Evolutionary conservation across 495 filamentous ascomycete genomes (phyloP).

Genomic region (Apodospora peruviana): DNA sequence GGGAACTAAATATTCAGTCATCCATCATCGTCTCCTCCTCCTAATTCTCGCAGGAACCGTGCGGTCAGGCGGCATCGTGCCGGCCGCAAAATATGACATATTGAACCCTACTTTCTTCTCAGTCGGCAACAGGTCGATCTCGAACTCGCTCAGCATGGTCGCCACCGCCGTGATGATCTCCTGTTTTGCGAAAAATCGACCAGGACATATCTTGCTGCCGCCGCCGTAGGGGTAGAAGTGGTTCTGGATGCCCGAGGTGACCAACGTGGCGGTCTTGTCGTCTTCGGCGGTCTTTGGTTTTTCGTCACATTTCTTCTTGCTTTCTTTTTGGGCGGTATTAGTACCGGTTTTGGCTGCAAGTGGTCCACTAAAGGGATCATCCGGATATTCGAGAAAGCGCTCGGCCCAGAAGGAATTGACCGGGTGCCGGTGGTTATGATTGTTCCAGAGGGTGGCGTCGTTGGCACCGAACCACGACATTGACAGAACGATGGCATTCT

Average conservation of each 20-base stretch:
- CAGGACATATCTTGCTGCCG: slow-evolving; percentile 35
- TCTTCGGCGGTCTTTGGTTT: slow-evolving; percentile 10
- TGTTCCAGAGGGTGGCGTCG: slow-evolving; percentile 24
- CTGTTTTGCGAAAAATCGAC: slow-evolving; percentile 36
- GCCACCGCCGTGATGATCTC: slow-evolving; percentile 34
- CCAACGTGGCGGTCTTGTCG: slow-evolving; percentile 13
- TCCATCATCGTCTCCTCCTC: slow-evolving; percentile 7
- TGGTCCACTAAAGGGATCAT: slow-evolving; percentile 29
- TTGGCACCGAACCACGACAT: slow-evolving; percentile 16
- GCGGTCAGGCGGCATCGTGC: slow-evolving; percentile 17
- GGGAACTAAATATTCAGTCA: not conserved
- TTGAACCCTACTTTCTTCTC: slow-evolving; percentile 9
- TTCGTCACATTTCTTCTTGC: not conserved
- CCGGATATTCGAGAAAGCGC: slow-evolving; percentile 31
- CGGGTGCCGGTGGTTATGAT: slow-evolving; percentile 14
- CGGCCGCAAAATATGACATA: slow-evolving; percentile 15
- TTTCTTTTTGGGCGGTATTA: not conserved
- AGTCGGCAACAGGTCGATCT: slow-evolving; percentile 15
- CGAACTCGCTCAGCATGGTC: slow-evolving; percentile 19
- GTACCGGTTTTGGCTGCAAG: slow-evolving; percentile 5
- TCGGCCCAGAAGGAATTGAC: slow-evolving; percentile 35
- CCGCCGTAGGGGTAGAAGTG: slow-evolving; percentile 37
- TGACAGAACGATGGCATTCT: slow-evolving; percentile 13
- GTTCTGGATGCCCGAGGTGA: slow-evolving; percentile 12
- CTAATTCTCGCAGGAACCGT: slow-evolving; percentile 19